A percentile compares a stretch with the other conserved stretches of the same genome.
phyloP scores from a whole-genome alignment of 441 rosid genomes.

The Populus tomentosa region DNA sequence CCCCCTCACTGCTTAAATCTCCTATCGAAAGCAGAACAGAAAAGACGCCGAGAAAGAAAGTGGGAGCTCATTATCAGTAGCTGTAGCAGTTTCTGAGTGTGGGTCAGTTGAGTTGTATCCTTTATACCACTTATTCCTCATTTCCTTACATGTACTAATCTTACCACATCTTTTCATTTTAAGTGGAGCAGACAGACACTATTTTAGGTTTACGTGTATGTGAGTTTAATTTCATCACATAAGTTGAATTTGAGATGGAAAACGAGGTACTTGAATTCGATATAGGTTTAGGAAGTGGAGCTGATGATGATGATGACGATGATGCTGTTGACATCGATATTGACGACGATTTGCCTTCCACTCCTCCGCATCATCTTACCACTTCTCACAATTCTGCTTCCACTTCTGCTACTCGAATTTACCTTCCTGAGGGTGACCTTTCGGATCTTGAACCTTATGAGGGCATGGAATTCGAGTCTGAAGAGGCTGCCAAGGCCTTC shows the following conservation, averaged over 20 bases:
- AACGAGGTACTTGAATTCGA: constrained; percentile 83
- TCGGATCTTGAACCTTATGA: constrained; percentile 83
- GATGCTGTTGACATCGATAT: constrained; percentile 60
- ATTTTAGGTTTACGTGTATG: background rate
- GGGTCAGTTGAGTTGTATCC: background rate
- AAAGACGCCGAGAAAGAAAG: background rate
- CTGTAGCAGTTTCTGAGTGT: background rate
- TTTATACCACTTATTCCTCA: background rate
- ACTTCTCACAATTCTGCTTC: constrained; percentile 6
- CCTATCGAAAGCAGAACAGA: background rate
- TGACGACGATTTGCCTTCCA: constrained; percentile 67
- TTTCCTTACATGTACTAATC: background rate
- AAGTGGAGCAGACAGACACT: background rate
- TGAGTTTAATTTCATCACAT: no score
- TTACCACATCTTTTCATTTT: background rate
- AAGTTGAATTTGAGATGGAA: constrained; percentile 39
- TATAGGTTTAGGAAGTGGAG: constrained; percentile 64
- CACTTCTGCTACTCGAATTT: constrained; percentile 25
- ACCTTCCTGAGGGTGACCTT: constrained; percentile 64
- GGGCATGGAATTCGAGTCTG: constrained; percentile 95
- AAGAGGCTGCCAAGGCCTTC: constrained; percentile 88
- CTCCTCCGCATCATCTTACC: constrained; percentile 22
- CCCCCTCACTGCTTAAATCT: no score
- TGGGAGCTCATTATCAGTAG: background rate
- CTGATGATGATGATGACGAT: constrained; percentile 20